Evolutionary conservation across 2,329 filamentous ascomycete species (phyloP).

Genomic region (Zymoseptoria pseudotritici): DNA sequence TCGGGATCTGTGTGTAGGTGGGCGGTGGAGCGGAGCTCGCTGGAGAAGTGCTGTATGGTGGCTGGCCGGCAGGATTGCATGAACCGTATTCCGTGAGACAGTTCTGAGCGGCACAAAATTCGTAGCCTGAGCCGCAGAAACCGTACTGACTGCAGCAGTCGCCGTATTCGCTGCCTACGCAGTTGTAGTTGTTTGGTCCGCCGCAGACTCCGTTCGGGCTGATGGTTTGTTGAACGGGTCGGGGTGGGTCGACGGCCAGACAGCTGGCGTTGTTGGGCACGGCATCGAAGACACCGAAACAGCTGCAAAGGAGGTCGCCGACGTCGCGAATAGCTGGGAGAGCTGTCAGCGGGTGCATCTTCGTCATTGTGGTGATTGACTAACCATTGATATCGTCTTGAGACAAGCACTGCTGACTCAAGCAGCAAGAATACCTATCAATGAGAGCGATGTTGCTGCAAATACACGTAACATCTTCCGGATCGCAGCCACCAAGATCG

Average conservation of each 20-base stretch:
- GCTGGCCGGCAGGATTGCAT: slow-evolving; percentile 21
- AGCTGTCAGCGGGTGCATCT: too few species aligned
- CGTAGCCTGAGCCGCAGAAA: not conserved
- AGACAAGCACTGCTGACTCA: not conserved
- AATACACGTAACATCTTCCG: not conserved
- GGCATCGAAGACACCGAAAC: not conserved
- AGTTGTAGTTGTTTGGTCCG: not conserved
- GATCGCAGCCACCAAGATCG: not conserved
- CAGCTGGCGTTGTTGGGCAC: not conserved
- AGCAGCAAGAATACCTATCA: not conserved
- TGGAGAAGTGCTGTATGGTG: not conserved
- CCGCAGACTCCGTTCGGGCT: not conserved
- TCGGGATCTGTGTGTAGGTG: not conserved
- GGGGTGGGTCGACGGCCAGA: not conserved
- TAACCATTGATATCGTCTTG: not conserved
- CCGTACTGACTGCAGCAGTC: slow-evolving; percentile 1
- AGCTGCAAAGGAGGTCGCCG: not conserved
- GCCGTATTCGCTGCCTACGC: not conserved
- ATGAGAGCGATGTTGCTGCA: not conserved
- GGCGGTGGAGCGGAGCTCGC: not conserved
- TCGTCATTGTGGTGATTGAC: too few species aligned
- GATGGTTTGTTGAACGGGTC: not conserved
- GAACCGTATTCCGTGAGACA: slow-evolving; percentile 35
- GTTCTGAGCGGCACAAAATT: slow-evolving; percentile 12
- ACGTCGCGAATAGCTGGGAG: not conserved